Base-by-base conservation (phyloP, 2,329 filamentous ascomycete species). In the Aureobasidium sp. region DNA sequence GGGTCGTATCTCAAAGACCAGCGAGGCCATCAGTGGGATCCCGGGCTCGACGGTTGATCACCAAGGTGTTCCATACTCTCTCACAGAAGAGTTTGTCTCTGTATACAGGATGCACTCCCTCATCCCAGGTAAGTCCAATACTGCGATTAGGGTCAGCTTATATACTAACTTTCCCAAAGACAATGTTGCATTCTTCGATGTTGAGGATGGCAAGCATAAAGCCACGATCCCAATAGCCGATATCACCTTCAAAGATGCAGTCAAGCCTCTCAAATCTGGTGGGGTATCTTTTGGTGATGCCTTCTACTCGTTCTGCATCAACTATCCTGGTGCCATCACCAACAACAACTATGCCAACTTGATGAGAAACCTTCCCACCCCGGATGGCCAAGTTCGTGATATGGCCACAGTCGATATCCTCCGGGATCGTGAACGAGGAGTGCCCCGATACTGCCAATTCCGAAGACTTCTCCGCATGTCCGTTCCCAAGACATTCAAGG, bases 291-390 rank as follows among this genome's bases (percentile, higher is more conserved):
- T 76, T 61, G 69, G 69, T n/a, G 75, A 77, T 64, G 68, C 67
- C 4, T 76, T 77, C 62, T 80, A 80, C 67, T 76, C 74, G 27
- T 80, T 80, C 63, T 78, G 78, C 29, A 76, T 79, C 68, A 79
- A 79, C 67, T 76, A 77, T 63, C 78, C 78, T 0, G 78, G 78
- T 52, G 77, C 78, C 8, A 76, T 80, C 55, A 79, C 74, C 1
- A 67, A 71, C 49, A 72, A 75, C 55, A 76, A 76, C 56, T 74
- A 72, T 49, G 75, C 77, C 0, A 64, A 71, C 56, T 76, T 80
- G 67, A 68, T 80, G 11, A 74, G 76, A 25, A 68, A 75, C 52
- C 68, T 80, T 1, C 65, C 69, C 17, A 75, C 73, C 1, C 77
- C 78, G 0, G 76, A 80, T 57, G 75, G 75, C 22, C 68, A 72